Percentiles rank a stretch among this genome's conserved stretches.
These are phyloP conservation scores for Periconia macrospinosa DNA, from an alignment of 2,329 filamentous ascomycete genomes.

Conservation along the genomic window DNA sequence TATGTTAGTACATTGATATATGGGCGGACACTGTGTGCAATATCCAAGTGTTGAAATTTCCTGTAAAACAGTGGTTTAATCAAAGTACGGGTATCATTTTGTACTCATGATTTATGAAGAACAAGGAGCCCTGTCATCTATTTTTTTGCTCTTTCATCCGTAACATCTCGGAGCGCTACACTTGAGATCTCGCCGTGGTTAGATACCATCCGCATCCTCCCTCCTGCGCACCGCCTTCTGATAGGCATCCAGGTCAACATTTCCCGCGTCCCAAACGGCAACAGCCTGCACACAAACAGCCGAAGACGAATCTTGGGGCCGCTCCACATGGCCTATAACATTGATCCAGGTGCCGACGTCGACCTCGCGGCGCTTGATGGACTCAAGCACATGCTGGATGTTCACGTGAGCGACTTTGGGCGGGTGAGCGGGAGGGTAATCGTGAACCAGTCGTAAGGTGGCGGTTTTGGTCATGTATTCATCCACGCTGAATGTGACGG, in stretches of 20 bases:
- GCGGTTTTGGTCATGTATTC: conserved; percentile 61
- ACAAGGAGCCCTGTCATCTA: no score
- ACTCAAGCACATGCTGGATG: conserved; percentile 69
- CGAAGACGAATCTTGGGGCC: conserved; percentile 13
- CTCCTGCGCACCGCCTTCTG: conserved; percentile 54
- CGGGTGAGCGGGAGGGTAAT: conserved; percentile 53
- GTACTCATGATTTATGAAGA: no score
- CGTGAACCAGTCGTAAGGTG: conserved; percentile 68
- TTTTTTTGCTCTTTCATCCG: not conserved
- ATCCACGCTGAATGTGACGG: conserved; percentile 54
- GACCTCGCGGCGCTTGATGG: conserved; percentile 64
- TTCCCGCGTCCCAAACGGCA: conserved; percentile 75
- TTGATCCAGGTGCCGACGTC: conserved; percentile 86
- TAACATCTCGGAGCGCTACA: no score
- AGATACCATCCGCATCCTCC: conserved; percentile 9
- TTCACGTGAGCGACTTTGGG: conserved; percentile 64
- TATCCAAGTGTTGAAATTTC: no score
- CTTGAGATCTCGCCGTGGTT: no score
- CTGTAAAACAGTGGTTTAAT: no score
- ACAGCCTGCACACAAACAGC: conserved; percentile 68
- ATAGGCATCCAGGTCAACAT: conserved; percentile 72
- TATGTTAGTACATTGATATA: no score
- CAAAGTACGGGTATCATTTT: no score
- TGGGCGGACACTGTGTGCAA: no score
- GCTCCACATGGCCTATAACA: conserved; percentile 74